Conservation (phyloP, 345 rosid genomes). For the Murraya koenigii region DNA sequence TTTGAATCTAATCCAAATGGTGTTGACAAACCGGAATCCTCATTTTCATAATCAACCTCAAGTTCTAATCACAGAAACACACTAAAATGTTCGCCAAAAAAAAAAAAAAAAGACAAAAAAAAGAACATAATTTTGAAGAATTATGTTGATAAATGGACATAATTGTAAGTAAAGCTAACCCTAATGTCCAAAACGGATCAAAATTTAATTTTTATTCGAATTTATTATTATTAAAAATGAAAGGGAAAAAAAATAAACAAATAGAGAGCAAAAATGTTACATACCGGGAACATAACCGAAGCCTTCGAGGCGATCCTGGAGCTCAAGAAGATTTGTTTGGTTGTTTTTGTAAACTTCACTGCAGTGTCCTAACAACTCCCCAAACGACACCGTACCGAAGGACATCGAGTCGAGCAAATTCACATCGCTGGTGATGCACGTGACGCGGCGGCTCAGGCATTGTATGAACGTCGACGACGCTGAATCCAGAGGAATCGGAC, state of each 20-base stretch:
- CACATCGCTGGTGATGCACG: conserved; percentile 46
- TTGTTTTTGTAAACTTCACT: conserved; percentile 58
- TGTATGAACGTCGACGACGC: conserved; percentile 80
- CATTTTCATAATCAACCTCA: conserved; percentile 39
- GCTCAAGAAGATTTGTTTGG: conserved; percentile 39
- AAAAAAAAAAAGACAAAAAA: not conserved
- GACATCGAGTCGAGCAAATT: conserved; percentile 72
- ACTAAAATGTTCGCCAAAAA: not conserved
- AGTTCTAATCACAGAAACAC: conserved; percentile 25
- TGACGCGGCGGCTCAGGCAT: conserved; percentile 64
- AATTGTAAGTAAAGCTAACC: too few species aligned
- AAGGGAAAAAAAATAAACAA: not conserved
- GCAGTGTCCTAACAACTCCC: conserved; percentile 83
- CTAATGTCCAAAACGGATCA: too few species aligned
- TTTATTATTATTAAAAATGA: not conserved
- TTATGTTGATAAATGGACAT: not conserved
- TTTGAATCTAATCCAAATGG: conserved; percentile 19
- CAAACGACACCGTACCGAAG: conserved; percentile 78
- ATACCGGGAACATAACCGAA: conserved; percentile 51
- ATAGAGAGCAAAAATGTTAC: not conserved
- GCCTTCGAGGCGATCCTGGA: conserved; percentile 44
- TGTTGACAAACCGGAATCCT: conserved; percentile 12
- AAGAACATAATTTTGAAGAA: not conserved
- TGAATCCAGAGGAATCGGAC: conserved; percentile 78
- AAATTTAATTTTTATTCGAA: not conserved